Conservation (phyloP, 139 green algal genomes). For the Tetraselmis chui region DNA sequence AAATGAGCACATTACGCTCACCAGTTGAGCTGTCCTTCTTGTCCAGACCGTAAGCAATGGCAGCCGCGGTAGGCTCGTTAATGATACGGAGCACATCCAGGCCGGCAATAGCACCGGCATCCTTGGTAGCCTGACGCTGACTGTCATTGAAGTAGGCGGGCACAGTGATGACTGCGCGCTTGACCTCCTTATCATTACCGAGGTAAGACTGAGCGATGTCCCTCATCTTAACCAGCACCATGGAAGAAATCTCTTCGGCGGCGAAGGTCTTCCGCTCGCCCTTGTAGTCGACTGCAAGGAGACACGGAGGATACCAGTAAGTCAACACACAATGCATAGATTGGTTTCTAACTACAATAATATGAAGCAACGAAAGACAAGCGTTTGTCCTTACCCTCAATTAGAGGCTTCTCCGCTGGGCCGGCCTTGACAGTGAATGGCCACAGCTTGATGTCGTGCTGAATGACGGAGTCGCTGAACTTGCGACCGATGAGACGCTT, state of each 20-base stretch:
- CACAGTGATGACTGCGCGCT: slow-evolving; percentile 93
- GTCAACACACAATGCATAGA: not conserved
- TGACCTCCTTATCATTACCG: slow-evolving; percentile 58
- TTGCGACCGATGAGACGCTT: slow-evolving; percentile 96
- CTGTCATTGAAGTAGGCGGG: slow-evolving; percentile 99
- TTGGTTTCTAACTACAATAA: no score
- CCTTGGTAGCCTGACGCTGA: slow-evolving; percentile 96
- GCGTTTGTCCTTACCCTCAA: slow-evolving; percentile 39
- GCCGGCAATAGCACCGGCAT: slow-evolving; percentile 88
- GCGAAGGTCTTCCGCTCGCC: slow-evolving; percentile 86
- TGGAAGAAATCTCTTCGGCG: slow-evolving; percentile 91
- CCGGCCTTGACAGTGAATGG: slow-evolving; percentile 70
- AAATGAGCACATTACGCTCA: slow-evolving; percentile 90
- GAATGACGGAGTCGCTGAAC: slow-evolving; percentile 70
- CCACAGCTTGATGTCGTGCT: slow-evolving; percentile 90
- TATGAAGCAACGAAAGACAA: no score
- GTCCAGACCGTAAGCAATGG: slow-evolving; percentile 87
- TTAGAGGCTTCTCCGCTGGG: slow-evolving; percentile 80
- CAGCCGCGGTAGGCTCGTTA: slow-evolving; percentile 93
- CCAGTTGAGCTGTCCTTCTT: slow-evolving; percentile 54
- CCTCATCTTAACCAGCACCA: slow-evolving; percentile 98
- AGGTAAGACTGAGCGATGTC: slow-evolving; percentile 80
- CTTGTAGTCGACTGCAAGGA: slow-evolving; percentile 84
- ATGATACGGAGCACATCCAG: slow-evolving; percentile 95
- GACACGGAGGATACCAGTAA: not conserved